Conservation (phyloP, 768 basidiomycete genomes). For the Kwoniella dendrophila region DNA sequence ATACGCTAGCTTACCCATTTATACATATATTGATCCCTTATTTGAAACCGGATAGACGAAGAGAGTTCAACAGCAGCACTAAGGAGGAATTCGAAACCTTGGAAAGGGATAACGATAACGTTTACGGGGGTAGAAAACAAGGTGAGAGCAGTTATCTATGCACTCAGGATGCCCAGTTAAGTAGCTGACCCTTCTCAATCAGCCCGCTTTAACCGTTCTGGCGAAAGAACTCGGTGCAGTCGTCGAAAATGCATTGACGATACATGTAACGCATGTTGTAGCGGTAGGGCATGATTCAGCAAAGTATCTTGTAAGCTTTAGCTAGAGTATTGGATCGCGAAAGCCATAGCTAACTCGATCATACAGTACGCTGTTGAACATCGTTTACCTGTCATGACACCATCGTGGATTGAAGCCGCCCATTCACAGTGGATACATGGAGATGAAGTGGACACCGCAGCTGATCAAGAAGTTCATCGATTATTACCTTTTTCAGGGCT, state of each 20-base stretch:
- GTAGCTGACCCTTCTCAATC: conserved; percentile 6
- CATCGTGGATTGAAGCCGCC: conserved; percentile 74
- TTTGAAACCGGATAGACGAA: conserved; percentile 24
- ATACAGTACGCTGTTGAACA: conserved; percentile 77
- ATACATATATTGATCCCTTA: background rate
- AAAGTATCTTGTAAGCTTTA: conserved; percentile 71
- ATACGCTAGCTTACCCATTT: background rate
- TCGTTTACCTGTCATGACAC: conserved; percentile 74
- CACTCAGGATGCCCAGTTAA: no score
- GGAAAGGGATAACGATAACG: conserved; percentile 36
- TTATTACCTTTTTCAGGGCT: conserved; percentile 75
- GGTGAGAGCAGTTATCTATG: conserved; percentile 20
- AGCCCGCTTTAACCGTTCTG: conserved; percentile 74
- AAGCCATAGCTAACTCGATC: conserved; percentile 1
- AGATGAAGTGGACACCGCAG: conserved; percentile 71
- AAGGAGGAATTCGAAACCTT: conserved; percentile 31
- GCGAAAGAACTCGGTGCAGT: conserved; percentile 79
- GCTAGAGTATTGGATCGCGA: conserved; percentile 2
- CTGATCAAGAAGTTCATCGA: conserved; percentile 64
- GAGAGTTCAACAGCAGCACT: conserved; percentile 36
- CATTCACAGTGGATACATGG: conserved; percentile 76
- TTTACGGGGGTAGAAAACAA: conserved; percentile 50
- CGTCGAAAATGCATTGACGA: conserved; percentile 72
- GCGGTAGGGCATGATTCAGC: conserved; percentile 77
- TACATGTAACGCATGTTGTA: conserved; percentile 83